Evolutionary conservation across 2,329 filamentous ascomycete species (phyloP), one percentile per base, ranked within the genome.

Genomic region (Bisporella sp.): DNA sequence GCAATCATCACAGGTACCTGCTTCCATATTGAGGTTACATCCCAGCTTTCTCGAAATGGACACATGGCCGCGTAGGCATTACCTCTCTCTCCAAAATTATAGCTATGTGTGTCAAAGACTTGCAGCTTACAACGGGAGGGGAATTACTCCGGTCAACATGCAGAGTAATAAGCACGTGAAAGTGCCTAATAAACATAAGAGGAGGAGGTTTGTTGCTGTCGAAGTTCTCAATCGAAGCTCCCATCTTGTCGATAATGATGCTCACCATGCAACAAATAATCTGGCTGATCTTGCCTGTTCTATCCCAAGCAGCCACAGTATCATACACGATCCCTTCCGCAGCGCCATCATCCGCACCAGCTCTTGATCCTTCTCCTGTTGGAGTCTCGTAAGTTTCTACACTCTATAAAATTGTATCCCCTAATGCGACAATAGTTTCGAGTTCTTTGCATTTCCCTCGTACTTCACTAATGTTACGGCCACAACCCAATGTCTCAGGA

Each of bases 361-460:
- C 47, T 28, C 57, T 74, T 8, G 65, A 69, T 43, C 62, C 63
- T 31, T 69, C 73, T 1, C 72, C 73, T 5, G 66, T 75, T 1
- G 72, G 72, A 3, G 61, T 75, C 33, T 75, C 72, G 69, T 74
- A 58, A 58, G 71, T 63, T 9, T 8, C 12, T 5, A 2, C 29
- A 5, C 11, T 30, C 7, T 6, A 8, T 29, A 9, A 5, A 31
- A 41, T 32, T 8, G 32, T 7, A 28, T 30, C 31, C 11, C n/a
- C 42, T 31, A 7, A 53, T 7, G 32, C 41, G n/a, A 30, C 11
- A 31, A 0, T 37, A 75, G 73, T 1, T 71, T 78, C 48, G 76
- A 80, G 47, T 81, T 81, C 63, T 81, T 80, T 54, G 68, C 74
- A 0, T 80, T 77, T 47, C 78, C 78, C 0, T 71, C 67, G 0